Evolutionary conservation across 2,329 filamentous ascomycete genomes (phyloP).

Genomic region (Aspergillus eucalypticola): DNA sequence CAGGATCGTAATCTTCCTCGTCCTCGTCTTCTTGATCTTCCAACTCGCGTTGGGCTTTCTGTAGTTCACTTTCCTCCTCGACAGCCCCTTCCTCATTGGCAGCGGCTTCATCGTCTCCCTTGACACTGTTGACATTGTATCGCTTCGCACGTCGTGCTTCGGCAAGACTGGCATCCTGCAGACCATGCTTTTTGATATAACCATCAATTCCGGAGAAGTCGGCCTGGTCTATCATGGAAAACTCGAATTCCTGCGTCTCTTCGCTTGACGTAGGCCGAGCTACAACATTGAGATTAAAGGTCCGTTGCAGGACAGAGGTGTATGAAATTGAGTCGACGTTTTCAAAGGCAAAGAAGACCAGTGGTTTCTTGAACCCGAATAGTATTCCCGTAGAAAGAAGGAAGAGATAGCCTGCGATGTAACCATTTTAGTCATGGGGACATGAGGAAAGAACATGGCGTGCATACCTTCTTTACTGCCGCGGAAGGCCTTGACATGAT

Average conservation of each 20-base stretch:
- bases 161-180: conserved; percentile 66
- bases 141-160: conserved; percentile 61
- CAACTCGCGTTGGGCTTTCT: conserved; percentile 59
- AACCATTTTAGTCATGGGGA: not conserved
- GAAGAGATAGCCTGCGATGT: conserved; percentile 59
- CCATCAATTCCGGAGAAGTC: conserved; percentile 63
- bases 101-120: conserved; percentile 29
- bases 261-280: conserved; percentile 40
- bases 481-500: conserved; percentile 63
- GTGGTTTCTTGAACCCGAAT: conserved; percentile 66
- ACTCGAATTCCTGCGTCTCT: conserved; percentile 60
- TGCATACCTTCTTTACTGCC: conserved; percentile 65
- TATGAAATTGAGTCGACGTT: conserved; percentile 62
- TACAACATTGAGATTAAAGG: conserved; percentile 64
- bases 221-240: conserved; percentile 66
- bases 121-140: conserved; percentile 52
- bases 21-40: conserved; percentile 51
- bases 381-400: conserved; percentile 62
- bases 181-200: conserved; percentile 61
- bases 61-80: conserved; percentile 58
- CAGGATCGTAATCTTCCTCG: conserved; percentile 54
- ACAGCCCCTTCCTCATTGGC: conserved; percentile 31
- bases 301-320: conserved; percentile 64
- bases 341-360: conserved; percentile 63
- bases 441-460: not conserved